Evolutionary conservation across 768 basidiomycete species (phyloP), one percentile per base, ranked within the genome.

Genomic region (Hypholoma sublateritium): DNA sequence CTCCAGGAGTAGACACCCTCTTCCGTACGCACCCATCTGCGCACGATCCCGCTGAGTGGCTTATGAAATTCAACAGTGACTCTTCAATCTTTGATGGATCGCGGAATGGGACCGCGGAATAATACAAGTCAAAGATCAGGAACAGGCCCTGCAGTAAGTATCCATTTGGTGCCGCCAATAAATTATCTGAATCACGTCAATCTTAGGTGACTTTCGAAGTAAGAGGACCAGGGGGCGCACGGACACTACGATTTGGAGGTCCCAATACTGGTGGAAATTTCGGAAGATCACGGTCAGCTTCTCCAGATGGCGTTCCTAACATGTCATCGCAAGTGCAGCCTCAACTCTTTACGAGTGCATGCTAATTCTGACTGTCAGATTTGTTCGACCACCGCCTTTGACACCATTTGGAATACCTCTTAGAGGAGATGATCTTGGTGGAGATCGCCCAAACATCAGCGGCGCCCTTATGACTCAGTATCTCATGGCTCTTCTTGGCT

Each of bases 381-480:
- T 72, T 50, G 35, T 70, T 34, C 59, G 66, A 43, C 51, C 51
- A 16, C 7, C 42, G 16, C 51, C 51, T 11, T 53, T 44, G 32
- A 21, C 25, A 3, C 48, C 28, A 13, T 39, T 37, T n/a, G 50
- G 37, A 7, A 57, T 56, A 39, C 63, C 62, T 70, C 73, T 59
- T 53, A 67, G 2, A 64, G 52, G 70, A 11, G 14, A 42, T 17
- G 39, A 41, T 16, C 32, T 14, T 13, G 69, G 68, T 5, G 71
- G 71, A 37, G 67, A 64, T 35, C 68, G 65, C 36, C 61, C 66
- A 14, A 67, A 69, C 36, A 89, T 89, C 39, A 76, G 78, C 16
- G 86, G 86, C 2, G 77, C 80, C 5, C 61, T 89, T 24, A 85
- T 91, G 84, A 81, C 85, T 0, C 89, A 89, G 62, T 91, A 91